Base-by-base conservation (phyloP, 2,329 filamentous ascomycete genomes). In the Nigrograna mackinnonii region DNA sequence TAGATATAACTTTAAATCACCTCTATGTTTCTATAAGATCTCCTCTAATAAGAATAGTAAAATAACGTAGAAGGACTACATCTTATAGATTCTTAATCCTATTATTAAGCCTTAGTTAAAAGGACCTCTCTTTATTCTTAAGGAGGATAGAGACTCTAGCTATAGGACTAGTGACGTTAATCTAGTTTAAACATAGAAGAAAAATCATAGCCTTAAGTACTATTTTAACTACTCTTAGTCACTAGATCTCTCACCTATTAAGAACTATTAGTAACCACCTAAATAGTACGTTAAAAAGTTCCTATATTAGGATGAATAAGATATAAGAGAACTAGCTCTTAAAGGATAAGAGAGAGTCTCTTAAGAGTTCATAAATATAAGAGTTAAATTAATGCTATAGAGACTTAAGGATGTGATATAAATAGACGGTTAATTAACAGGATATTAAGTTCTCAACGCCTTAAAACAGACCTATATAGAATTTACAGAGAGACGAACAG, bases 181-280 rank as follows among this genome's bases (percentile, higher is more conserved):
- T 41, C 39, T 47, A 20, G 35, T 50, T 37, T 13, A 34, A 11
- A 41, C 22, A 4, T 50, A 24, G 40, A 50, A 50, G 28, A 12
- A 35, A n/a, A 19, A 35, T 4, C 22, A 47, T 32, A 33, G 28
- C 4, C 35, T 50, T 13, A 33, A 46, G 11, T 35, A 19, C 34
- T 47, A 47, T 41, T 50, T 47, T 37, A 50, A 50, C 19, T 47
- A 22, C 30, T 21, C 18, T 19, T 19, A n/a, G 13, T 46, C 24
- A 17, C 47, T 32, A 30, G 40, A 50, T 37, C 41, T 47, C 17
- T 22, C 44, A 17, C 44, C 35, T 30, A 50, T 50, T 37, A 41
- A 50, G 35, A 50, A 50, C 36, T 44, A 26, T 22, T 50, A 32
- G 47, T 30, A 44, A 21, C 35, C 33, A 16, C 35, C n/a, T 31